Percentiles rank a stretch among this genome's conserved stretches.
These are phyloP conservation scores for Pichia sp. DNA, from an alignment of 1,139 yeast genomes.

Conservation along the genomic window DNA sequence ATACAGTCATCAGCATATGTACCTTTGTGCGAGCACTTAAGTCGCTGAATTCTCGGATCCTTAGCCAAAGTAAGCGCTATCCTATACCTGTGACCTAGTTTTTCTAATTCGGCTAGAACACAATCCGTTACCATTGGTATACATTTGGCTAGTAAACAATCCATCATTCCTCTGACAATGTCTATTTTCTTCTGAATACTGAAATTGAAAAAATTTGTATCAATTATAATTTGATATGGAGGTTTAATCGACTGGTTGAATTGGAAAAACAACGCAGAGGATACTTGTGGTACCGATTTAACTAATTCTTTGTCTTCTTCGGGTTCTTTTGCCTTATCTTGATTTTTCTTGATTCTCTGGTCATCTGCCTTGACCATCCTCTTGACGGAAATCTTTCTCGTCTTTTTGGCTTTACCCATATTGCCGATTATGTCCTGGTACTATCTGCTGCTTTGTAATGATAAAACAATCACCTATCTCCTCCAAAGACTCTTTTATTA, in stretches of 20 bases:
- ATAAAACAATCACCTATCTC: no score
- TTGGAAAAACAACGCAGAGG: constrained; percentile 92
- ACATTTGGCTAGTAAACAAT: constrained; percentile 87
- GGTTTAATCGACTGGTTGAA: constrained; percentile 92
- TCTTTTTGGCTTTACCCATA: constrained; percentile 97
- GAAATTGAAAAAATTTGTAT: constrained; percentile 94
- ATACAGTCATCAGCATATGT: constrained; percentile 98
- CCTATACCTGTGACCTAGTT: constrained; percentile 88
- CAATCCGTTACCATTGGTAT: constrained; percentile 95
- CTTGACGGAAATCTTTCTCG: constrained; percentile 95
- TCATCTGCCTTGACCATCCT: constrained; percentile 74
- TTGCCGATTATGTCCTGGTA: neutral
- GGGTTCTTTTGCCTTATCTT: constrained; percentile 29
- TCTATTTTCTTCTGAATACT: constrained; percentile 94
- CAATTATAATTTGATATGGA: constrained; percentile 91
- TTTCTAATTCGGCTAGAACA: constrained; percentile 96
- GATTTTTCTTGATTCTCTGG: constrained; percentile 49
- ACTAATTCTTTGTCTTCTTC: constrained; percentile 76
- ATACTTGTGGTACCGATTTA: constrained; percentile 85
- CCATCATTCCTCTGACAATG: constrained; percentile 93
- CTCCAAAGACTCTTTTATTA: no score
- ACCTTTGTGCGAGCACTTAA: constrained; percentile 88
- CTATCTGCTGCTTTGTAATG: no score
- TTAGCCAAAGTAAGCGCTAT: constrained; percentile 89
- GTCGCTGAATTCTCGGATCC: constrained; percentile 84